These are phyloP conservation scores for Monosporozyma yasuniensis DNA, from an alignment of 805 yeast species.

Conservation along the genomic window DNA sequence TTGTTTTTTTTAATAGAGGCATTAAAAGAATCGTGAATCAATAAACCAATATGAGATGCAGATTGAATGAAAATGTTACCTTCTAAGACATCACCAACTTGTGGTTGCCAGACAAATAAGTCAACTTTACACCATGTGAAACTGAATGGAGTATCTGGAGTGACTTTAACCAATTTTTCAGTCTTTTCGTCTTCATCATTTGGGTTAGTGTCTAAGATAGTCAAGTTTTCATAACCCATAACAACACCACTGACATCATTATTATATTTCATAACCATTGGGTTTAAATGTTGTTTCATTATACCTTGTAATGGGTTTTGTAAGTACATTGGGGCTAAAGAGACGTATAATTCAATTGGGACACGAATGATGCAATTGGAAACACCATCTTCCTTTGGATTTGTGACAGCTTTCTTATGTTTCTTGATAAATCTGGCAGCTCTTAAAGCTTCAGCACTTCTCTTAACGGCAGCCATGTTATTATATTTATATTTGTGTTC, in stretches of 20 bases:
- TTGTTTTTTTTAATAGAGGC: constrained; percentile 80
- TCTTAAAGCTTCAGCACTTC: constrained; percentile 17
- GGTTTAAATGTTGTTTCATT: constrained; percentile 80
- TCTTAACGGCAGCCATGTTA: constrained; percentile 16
- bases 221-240: constrained; percentile 63
- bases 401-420: constrained; percentile 19
- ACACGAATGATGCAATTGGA: constrained; percentile 29
- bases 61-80: constrained; percentile 89
- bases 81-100: constrained; percentile 75
- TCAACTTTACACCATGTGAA: constrained; percentile 82
- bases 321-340: constrained; percentile 77
- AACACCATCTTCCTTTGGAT: constrained; percentile 25
- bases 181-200: constrained; percentile 34
- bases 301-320: constrained; percentile 69
- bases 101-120: constrained; percentile 82
- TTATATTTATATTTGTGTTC: not conserved
- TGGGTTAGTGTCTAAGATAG: constrained; percentile 38
- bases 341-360: constrained; percentile 55
- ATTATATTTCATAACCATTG: constrained; percentile 76
- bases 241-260: constrained; percentile 72
- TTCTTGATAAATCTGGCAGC: constrained; percentile 22
- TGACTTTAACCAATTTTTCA: constrained; percentile 52
- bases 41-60: constrained; percentile 86
- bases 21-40: constrained; percentile 88
- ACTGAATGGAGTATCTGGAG: constrained; percentile 77